Conservation (phyloP, 441 rosid genomes). For the Arabidopsis lyrata region DNA sequence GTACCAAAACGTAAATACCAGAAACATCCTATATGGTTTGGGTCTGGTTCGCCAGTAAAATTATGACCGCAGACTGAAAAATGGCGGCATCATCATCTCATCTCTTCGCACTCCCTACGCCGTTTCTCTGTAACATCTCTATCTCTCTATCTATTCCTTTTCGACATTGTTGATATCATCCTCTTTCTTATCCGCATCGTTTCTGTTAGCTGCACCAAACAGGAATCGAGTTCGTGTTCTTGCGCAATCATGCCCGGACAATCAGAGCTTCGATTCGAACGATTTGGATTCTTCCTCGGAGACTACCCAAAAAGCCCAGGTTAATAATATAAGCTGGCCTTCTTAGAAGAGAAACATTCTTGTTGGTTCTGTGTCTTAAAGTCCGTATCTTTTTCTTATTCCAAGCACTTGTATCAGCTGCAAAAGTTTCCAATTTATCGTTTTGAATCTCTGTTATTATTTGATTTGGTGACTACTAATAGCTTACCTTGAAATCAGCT, state of each 20-base stretch:
- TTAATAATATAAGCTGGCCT: not conserved
- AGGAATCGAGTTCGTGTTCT: constrained; percentile 31
- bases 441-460: constrained; percentile 2
- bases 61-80: constrained; percentile 40
- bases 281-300: constrained; percentile 29
- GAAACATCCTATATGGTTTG: not conserved
- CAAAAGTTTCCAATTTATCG: not conserved
- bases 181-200: no score
- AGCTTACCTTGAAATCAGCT: not conserved
- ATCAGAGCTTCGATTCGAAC: constrained; percentile 30
- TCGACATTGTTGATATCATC: no score
- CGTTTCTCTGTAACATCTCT: no score
- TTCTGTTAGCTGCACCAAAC: constrained; percentile 14
- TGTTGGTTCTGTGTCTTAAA: not conserved
- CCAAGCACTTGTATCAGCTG: not conserved
- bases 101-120: constrained; percentile 41
- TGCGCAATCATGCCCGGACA: constrained; percentile 37
- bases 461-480: not conserved
- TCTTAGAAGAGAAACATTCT: not conserved
- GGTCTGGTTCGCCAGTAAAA: constrained; percentile 27
- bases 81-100: constrained; percentile 39
- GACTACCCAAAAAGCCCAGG: constrained; percentile 27
- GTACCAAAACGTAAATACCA: not conserved
- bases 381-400: no score
- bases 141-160: no score